Conservation (phyloP, 176 grass and related monocot species). For the Otatea glauca region DNA sequence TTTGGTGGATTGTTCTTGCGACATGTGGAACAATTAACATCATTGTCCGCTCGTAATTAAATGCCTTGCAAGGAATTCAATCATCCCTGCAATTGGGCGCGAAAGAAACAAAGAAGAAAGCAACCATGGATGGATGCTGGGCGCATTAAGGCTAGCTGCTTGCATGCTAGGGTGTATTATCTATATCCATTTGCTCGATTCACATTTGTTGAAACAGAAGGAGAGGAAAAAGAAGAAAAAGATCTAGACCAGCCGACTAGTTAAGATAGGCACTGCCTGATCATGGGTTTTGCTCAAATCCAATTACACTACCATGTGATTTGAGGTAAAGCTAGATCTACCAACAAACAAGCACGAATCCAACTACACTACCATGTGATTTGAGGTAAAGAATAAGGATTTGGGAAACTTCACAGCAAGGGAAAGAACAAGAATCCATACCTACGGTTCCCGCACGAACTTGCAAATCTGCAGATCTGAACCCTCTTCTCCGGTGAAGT, state of each 20-base stretch:
- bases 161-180: background rate
- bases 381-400: no score
- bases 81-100: background rate
- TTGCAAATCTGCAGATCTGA: no score
- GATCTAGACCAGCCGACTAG: background rate
- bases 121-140: background rate
- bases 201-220: constrained; percentile 6
- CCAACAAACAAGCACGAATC: no score
- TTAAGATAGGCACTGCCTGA: constrained; percentile 25
- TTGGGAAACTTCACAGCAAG: no score
- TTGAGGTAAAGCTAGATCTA: no score
- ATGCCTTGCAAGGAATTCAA: constrained; percentile 50
- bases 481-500: no score
- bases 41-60: constrained; percentile 20
- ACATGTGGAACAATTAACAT: constrained; percentile 21
- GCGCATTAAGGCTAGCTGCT: background rate
- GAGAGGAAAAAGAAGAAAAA: background rate
- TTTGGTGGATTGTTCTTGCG: background rate
- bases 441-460: no score
- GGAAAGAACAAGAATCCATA: no score
- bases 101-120: background rate
- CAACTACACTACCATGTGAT: no score
- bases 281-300: no score
- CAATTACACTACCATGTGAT: no score
- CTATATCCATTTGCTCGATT: constrained; percentile 1